Percentiles rank a stretch among this genome's conserved stretches.
phyloP scores from a whole-genome alignment of 2,329 filamentous ascomycete genomes.

The Aspergillus fumigatiaffinis region DNA sequence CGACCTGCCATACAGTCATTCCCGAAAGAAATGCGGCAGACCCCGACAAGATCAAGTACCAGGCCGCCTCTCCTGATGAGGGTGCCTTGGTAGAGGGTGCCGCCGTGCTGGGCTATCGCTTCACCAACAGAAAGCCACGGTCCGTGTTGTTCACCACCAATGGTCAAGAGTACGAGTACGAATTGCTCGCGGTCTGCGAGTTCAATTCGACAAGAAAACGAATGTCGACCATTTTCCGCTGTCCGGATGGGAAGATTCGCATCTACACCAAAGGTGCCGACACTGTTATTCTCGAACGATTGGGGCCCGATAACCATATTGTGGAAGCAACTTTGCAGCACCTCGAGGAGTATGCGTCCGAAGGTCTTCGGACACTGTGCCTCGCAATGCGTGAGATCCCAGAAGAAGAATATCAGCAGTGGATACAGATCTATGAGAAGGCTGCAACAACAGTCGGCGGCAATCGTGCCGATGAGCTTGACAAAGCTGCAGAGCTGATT shows the following conservation, averaged over 20 bases:
- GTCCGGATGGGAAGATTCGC: conserved; percentile 90
- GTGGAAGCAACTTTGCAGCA: conserved; percentile 89
- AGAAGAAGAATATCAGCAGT: conserved; percentile 83
- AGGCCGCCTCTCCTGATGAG: conserved; percentile 95
- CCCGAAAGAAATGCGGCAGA: conserved; percentile 80
- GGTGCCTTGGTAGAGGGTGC: conserved; percentile 95
- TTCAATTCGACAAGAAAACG: conserved; percentile 97
- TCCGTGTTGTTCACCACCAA: conserved; percentile 78
- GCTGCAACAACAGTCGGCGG: conserved; percentile 87
- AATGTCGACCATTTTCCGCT: conserved; percentile 97
- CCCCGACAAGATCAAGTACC: conserved; percentile 83
- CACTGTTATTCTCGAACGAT: conserved; percentile 90
- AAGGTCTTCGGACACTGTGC: conserved; percentile 91
- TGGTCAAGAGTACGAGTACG: conserved; percentile 73
- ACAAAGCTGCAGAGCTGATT: conserved; percentile 94
- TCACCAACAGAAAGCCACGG: conserved; percentile 83
- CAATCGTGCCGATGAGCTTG: conserved; percentile 87
- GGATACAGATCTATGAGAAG: conserved; percentile 80
- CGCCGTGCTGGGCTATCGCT: conserved; percentile 78
- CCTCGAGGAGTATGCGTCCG: conserved; percentile 96
- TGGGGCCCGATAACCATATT: conserved; percentile 77
- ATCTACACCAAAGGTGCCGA: conserved; percentile 96
- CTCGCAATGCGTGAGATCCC: conserved; percentile 90
- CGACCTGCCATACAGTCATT: conserved; percentile 96
- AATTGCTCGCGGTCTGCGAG: conserved; percentile 93